A percentile compares a stretch with the other conserved stretches of the same genome.
Evolutionary conservation across 202 grass and related monocot genomes (phyloP).

Genomic region (Tripidium arundinaceum): DNA sequence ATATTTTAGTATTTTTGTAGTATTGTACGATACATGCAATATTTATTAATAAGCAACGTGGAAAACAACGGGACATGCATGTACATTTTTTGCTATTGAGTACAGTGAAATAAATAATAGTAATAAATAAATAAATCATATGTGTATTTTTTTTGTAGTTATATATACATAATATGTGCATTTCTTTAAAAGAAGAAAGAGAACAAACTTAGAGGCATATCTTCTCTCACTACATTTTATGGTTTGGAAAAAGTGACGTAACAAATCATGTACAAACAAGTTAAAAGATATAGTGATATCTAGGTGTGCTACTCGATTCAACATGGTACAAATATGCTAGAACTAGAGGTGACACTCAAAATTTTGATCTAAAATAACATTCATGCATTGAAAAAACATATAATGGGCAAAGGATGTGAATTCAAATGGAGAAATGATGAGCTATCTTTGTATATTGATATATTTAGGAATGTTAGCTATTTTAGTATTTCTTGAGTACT

Average conservation of each 20-base stretch:
- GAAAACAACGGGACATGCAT: rapidly evolving
- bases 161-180: neutral
- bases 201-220: neutral
- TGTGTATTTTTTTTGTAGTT: neutral
- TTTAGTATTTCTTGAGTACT: neutral
- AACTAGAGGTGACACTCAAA: neutral
- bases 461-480: neutral
- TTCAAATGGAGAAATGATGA: neutral
- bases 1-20: neutral
- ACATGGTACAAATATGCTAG: neutral
- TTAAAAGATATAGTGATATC: neutral
- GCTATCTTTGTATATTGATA: neutral
- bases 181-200: neutral
- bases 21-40: neutral
- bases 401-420: neutral
- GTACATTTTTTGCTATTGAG: neutral
- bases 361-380: neutral
- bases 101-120: neutral
- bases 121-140: neutral
- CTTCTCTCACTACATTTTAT: neutral
- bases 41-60: neutral
- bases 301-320: neutral
- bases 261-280: neutral
- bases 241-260: neutral
- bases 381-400: neutral